Evolutionary conservation across 176 grass and related monocot genomes (phyloP).

Genomic region (Carex parvula): DNA sequence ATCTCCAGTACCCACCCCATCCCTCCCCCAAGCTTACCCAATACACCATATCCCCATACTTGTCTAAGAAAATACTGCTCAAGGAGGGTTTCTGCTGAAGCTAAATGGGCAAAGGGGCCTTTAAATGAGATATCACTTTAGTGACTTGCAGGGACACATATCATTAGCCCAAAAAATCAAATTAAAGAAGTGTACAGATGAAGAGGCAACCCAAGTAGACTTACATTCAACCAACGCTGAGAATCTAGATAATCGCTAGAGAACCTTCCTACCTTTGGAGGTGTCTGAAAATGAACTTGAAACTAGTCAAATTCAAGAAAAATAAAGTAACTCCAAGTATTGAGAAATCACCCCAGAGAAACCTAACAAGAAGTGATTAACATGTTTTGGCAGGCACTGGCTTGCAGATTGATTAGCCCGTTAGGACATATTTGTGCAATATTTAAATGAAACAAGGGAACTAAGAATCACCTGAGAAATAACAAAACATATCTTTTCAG

Average conservation of each 20-base stretch:
- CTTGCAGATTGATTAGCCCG: background rate
- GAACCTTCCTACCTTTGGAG: slow-evolving; percentile 55
- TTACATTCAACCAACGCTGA: slow-evolving; percentile 88
- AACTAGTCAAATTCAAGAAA: background rate
- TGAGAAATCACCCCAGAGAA: background rate
- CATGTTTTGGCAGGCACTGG: background rate
- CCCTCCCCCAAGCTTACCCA: background rate
- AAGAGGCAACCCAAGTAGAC: slow-evolving; percentile 22
- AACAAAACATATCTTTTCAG: background rate
- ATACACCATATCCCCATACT: background rate
- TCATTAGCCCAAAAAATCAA: background rate
- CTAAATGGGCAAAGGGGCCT: background rate
- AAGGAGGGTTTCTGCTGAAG: background rate
- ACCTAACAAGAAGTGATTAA: background rate
- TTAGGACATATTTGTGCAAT: background rate
- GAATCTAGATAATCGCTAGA: slow-evolving; percentile 60
- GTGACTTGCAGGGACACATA: background rate
- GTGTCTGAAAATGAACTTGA: slow-evolving; percentile 44
- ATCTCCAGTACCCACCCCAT: background rate
- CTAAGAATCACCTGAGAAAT: slow-evolving; percentile 3
- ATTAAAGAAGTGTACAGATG: slow-evolving; percentile 8
- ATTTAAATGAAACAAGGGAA: background rate
- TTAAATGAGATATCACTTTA: background rate
- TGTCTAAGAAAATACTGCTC: background rate
- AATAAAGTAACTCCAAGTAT: background rate